These are phyloP conservation scores for Trifolium fragiferum DNA, from an alignment of 306 rosid species.

Conservation along the genomic window DNA sequence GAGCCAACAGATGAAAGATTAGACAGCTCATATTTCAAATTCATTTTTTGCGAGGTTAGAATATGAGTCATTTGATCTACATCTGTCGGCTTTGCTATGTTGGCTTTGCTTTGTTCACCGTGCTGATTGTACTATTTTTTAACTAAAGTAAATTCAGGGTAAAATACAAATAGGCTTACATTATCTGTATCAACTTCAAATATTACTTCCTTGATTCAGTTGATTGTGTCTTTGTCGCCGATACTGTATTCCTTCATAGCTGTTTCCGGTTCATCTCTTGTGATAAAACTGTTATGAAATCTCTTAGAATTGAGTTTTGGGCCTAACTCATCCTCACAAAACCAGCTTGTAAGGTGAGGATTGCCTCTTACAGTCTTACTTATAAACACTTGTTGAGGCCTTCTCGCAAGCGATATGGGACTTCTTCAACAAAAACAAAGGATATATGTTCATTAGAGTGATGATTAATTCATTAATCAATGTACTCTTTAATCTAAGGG, in stretches of 20 bases:
- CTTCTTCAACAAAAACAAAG: too few species aligned
- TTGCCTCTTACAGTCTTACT: too few species aligned
- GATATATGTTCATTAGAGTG: too few species aligned
- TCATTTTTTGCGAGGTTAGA: not conserved
- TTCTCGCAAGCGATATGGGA: too few species aligned
- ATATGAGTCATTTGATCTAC: not conserved
- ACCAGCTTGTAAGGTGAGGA: too few species aligned
- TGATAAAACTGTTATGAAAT: conserved; percentile 66
- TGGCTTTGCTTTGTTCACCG: not conserved
- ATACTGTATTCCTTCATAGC: conserved; percentile 88
- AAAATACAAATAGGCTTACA: conserved; percentile 46
- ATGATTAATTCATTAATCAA: too few species aligned
- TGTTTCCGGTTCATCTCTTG: conserved; percentile 76
- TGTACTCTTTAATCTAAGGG: too few species aligned
- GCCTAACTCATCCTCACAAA: too few species aligned
- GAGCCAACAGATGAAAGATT: not conserved
- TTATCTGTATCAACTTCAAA: conserved; percentile 90
- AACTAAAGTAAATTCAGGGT: not conserved
- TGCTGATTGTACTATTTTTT: not conserved
- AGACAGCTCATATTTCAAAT: not conserved
- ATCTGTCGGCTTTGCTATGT: not conserved
- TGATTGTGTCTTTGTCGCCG: conserved; percentile 76
- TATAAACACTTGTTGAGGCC: too few species aligned
- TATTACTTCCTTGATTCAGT: conserved; percentile 74
- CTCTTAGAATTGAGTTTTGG: too few species aligned